Percentiles rank a stretch among this genome's conserved stretches.
These are phyloP conservation scores for Phoma herbarum DNA, from an alignment of 2,329 filamentous ascomycete genomes.

Conservation along the genomic window DNA sequence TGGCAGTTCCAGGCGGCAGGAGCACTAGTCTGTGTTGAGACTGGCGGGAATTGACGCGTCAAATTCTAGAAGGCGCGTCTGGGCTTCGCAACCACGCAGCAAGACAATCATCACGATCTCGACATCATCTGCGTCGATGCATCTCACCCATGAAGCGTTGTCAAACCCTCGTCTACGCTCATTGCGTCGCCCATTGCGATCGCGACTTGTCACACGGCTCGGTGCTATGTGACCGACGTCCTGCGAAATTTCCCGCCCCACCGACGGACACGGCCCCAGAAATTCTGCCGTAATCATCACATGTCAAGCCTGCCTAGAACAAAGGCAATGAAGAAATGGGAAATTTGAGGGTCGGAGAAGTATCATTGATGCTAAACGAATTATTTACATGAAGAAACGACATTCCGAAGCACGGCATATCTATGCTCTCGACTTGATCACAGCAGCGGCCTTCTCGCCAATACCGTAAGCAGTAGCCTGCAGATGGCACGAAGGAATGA, in stretches of 20 bases:
- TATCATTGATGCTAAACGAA: background rate
- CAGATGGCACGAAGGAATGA: slow-evolving; percentile 42
- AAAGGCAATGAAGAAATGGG: background rate
- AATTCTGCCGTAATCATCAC: background rate
- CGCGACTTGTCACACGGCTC: background rate
- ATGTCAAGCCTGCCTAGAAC: background rate
- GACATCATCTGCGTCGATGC: background rate
- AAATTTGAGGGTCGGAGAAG: background rate
- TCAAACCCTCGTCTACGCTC: background rate
- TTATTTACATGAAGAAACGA: slow-evolving; percentile 7
- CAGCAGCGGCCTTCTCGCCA: slow-evolving; percentile 47
- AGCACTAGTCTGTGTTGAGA: background rate
- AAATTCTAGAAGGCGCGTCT: background rate
- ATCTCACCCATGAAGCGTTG: background rate
- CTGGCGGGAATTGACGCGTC: background rate
- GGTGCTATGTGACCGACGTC: background rate
- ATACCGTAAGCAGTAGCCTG: slow-evolving; percentile 46
- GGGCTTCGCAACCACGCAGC: background rate
- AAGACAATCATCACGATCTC: background rate
- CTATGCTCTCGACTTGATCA: slow-evolving; percentile 38
- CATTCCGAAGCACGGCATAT: background rate
- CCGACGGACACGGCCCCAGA: background rate
- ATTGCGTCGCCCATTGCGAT: background rate
- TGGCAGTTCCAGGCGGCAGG: too few relatives aligned
- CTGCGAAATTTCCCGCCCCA: background rate